Evolutionary conservation across 2,329 filamentous ascomycete species (phyloP).

Genomic region (Aspergillus pseudoglaucus): DNA sequence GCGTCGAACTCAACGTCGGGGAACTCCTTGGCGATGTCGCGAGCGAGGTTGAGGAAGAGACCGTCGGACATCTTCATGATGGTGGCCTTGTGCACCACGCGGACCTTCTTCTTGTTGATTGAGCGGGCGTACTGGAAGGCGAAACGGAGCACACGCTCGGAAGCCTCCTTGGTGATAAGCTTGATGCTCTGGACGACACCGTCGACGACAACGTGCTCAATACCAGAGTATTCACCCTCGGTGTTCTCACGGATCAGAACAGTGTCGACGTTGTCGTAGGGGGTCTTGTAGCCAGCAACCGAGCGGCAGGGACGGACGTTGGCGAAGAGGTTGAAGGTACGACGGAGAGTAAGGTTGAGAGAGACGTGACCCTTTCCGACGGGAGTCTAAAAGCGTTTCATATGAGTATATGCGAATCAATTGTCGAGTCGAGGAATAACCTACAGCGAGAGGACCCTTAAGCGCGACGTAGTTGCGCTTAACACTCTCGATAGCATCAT

Average conservation of each 20-base stretch:
- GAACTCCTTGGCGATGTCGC: conserved; percentile 88
- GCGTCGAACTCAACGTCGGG: conserved; percentile 93
- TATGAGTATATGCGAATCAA: conserved; percentile 19
- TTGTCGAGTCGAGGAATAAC: conserved; percentile 25
- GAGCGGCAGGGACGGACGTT: conserved; percentile 97
- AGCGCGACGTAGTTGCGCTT: conserved; percentile 93
- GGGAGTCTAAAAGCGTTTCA: conserved; percentile 59
- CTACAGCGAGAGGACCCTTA: conserved; percentile 92
- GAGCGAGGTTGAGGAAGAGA: conserved; percentile 85
- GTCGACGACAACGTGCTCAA: conserved; percentile 96
- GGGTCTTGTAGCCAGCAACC: conserved; percentile 95
- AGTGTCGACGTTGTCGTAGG: conserved; percentile 94
- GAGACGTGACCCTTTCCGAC: conserved; percentile 99
- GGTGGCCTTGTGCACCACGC: conserved; percentile 98
- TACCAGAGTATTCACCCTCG: conserved; percentile 98
- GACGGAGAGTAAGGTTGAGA: conserved; percentile 94
- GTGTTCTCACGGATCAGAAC: conserved; percentile 99
- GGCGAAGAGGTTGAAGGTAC: conserved; percentile 99
- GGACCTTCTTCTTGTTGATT: conserved; percentile 92
- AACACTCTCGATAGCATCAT: conserved; percentile 88
- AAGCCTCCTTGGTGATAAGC: conserved; percentile 93
- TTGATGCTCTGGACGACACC: conserved; percentile 99
- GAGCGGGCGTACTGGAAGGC: conserved; percentile 97
- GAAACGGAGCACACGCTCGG: conserved; percentile 90
- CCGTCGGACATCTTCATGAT: conserved; percentile 99